These are phyloP conservation scores for Xylariaceae sp. DNA, from an alignment of 2,329 filamentous ascomycete genomes.

Conservation along the genomic window DNA sequence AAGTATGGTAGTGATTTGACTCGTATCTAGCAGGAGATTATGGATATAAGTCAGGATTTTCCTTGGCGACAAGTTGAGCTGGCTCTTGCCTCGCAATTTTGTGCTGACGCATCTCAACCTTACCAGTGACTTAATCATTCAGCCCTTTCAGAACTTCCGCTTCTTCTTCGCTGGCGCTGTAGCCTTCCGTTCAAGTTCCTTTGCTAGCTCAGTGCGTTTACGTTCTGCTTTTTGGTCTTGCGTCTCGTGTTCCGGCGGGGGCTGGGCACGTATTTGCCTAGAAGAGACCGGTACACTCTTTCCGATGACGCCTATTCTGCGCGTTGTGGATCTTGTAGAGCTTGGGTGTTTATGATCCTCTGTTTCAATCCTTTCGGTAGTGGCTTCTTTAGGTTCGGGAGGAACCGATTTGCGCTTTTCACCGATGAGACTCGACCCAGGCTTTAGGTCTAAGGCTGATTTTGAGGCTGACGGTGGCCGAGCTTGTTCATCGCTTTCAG, in stretches of 20 bases:
- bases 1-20: too few relatives aligned
- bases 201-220: conserved; percentile 47
- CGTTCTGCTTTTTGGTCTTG: conserved; percentile 39
- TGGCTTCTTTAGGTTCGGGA: not conserved
- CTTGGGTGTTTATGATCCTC: not conserved
- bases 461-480: conserved; percentile 2
- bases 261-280: conserved; percentile 12
- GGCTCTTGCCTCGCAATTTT: too few relatives aligned
- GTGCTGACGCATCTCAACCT: too few relatives aligned
- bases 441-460: conserved; percentile 10
- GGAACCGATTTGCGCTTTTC: conserved; percentile 15
- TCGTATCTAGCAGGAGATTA: too few relatives aligned
- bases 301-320: conserved; percentile 23
- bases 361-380: too few relatives aligned
- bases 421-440: conserved; percentile 20
- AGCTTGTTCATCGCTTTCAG: conserved; percentile 8
- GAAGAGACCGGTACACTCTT: conserved; percentile 11
- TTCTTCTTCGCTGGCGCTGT: conserved; percentile 52
- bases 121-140: too few relatives aligned
- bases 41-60: too few relatives aligned
- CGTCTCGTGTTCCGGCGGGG: conserved; percentile 16
- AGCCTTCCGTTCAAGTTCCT: conserved; percentile 45
- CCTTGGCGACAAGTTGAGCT: too few relatives aligned
- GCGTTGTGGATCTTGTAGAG: conserved; percentile 10
- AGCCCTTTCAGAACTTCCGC: conserved; percentile 42